phyloP scores from a whole-genome alignment of 2,329 filamentous ascomycete species.

The Paraphoma chrysanthemicola region DNA sequence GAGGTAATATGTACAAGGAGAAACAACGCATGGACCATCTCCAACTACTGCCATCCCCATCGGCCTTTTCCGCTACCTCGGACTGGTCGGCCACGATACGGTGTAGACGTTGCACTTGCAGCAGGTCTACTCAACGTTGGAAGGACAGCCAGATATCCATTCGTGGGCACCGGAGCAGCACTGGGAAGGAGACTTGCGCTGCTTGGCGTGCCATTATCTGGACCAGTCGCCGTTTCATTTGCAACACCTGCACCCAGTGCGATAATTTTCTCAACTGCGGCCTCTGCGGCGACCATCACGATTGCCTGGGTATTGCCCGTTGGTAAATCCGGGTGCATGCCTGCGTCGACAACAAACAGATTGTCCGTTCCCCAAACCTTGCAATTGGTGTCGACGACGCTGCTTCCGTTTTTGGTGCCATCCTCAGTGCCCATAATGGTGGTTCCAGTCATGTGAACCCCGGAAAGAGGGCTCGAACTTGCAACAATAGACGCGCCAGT shows the following conservation, averaged over 20 bases:
- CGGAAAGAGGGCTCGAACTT: slow-evolving; percentile 12
- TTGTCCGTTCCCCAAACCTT: slow-evolving; percentile 61
- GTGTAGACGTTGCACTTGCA: neutral
- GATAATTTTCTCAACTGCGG: slow-evolving; percentile 60
- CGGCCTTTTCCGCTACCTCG: neutral
- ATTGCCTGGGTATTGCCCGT: slow-evolving; percentile 70
- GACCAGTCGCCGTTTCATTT: neutral
- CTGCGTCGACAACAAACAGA: slow-evolving; percentile 64
- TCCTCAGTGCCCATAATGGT: slow-evolving; percentile 62
- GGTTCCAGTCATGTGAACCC: slow-evolving; percentile 48
- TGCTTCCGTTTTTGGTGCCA: slow-evolving; percentile 59
- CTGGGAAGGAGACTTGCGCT: neutral
- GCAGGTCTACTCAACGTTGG: neutral
- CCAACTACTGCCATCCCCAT: neutral
- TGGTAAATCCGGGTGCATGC: slow-evolving; percentile 71
- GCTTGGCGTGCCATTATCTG: neutral
- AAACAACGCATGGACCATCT: neutral
- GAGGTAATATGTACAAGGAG: neutral
- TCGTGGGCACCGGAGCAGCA: neutral
- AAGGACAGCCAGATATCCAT: neutral
- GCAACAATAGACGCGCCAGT: slow-evolving; percentile 49
- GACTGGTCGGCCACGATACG: neutral
- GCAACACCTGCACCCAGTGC: slow-evolving; percentile 13
- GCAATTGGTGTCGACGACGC: slow-evolving; percentile 69
- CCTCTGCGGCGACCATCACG: slow-evolving; percentile 68